These are phyloP conservation scores for Venturiaceae sp. DNA, from an alignment of 2,329 filamentous ascomycete genomes.

Conservation along the genomic window DNA sequence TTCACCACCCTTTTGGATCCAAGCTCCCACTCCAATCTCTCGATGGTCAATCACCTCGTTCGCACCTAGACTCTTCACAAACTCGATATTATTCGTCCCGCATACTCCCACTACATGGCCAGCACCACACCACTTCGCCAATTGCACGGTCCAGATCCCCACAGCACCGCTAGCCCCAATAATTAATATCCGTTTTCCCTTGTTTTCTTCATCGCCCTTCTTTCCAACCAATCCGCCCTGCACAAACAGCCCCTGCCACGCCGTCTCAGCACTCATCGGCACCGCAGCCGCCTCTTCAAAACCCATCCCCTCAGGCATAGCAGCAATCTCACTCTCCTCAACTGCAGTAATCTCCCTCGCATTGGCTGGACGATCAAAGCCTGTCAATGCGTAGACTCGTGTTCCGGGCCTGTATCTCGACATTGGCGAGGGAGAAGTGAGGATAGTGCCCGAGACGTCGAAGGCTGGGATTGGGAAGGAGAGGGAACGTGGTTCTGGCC, in stretches of 20 bases:
- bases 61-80: constrained; percentile 31
- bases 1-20: constrained; percentile 18
- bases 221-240: constrained; percentile 14
- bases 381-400: constrained; percentile 5
- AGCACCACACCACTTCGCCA: constrained; percentile 26
- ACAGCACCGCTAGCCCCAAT: constrained; percentile 36
- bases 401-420: background rate
- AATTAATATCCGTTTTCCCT: constrained; percentile 29
- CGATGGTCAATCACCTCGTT: constrained; percentile 32
- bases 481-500: constrained; percentile 24
- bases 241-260: constrained; percentile 7
- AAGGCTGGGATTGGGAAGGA: constrained; percentile 27
- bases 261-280: constrained; percentile 8
- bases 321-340: constrained; percentile 1
- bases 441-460: constrained; percentile 31
- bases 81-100: constrained; percentile 26
- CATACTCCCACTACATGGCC: constrained; percentile 29
- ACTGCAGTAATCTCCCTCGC: constrained; percentile 5
- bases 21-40: constrained; percentile 19
- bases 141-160: constrained; percentile 34
- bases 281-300: constrained; percentile 6
- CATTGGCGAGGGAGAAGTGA: constrained; percentile 19
- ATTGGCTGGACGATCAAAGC: constrained; percentile 2
- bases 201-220: background rate
- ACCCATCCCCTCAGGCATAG: background rate